A percentile compares a stretch with the other conserved stretches of the same genome.
phyloP scores from a whole-genome alignment of 2,329 filamentous ascomycete genomes.

The Neocucurbitaria cava region DNA sequence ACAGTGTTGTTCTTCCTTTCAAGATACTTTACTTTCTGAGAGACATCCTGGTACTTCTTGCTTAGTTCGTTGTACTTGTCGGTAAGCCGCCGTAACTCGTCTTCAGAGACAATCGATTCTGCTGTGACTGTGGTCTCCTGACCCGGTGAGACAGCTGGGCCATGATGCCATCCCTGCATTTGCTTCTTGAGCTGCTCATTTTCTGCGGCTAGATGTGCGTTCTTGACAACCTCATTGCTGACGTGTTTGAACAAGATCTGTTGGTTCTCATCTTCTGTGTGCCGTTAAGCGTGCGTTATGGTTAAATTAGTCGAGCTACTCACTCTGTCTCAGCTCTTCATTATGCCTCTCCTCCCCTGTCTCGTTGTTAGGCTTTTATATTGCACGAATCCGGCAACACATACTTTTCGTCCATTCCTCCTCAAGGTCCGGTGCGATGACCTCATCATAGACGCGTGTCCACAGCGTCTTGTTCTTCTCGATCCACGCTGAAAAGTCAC shows the following conservation, averaged over 20 bases:
- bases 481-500: constrained; percentile 36
- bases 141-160: constrained; percentile 1
- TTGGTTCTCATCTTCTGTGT: constrained; percentile 38
- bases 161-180: constrained; percentile 15
- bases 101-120: constrained; percentile 16
- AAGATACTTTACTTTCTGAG: constrained; percentile 39
- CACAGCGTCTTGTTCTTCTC: constrained; percentile 36
- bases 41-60: constrained; percentile 36
- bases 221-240: constrained; percentile 28
- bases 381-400: constrained; percentile 6
- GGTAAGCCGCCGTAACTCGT: constrained; percentile 36
- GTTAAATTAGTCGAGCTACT: not conserved
- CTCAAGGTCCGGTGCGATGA: constrained; percentile 41
- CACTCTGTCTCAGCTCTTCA: constrained; percentile 36
- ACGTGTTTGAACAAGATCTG: constrained; percentile 31
- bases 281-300: constrained; percentile 4
- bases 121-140: constrained; percentile 1
- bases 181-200: constrained; percentile 27
- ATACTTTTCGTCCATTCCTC: constrained; percentile 45
- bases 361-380: constrained; percentile 4
- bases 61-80: constrained; percentile 43
- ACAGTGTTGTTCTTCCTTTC: constrained; percentile 42
- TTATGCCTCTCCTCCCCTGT: constrained; percentile 36
- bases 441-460: constrained; percentile 44
- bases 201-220: constrained; percentile 27